Conservation (phyloP, 23 red algal species). For the Gracilariopsis chorda region DNA sequence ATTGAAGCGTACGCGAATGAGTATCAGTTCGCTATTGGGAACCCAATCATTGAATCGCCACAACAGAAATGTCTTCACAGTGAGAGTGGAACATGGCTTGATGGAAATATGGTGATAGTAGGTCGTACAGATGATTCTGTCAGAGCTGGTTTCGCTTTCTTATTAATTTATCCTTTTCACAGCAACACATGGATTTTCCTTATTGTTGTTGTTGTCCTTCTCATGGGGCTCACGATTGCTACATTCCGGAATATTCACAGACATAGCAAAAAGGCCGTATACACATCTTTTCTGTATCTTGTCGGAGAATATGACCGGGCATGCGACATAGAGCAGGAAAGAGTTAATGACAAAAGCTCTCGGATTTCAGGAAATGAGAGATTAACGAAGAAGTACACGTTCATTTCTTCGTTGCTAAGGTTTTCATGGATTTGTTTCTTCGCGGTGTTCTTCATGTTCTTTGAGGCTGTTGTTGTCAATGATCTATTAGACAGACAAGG, state of each 20-base stretch:
- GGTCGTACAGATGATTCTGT: not conserved
- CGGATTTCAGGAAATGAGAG: no score
- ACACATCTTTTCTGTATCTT: not conserved
- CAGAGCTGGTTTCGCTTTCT: not conserved
- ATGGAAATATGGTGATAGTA: conserved; percentile 1
- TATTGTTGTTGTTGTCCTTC: not conserved
- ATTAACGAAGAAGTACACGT: not conserved
- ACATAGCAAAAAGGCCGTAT: not conserved
- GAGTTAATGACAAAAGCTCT: no score
- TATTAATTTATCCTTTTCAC: not conserved
- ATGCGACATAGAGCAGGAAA: not conserved
- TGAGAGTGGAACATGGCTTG: not conserved
- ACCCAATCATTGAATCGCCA: not conserved
- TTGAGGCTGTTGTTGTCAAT: not conserved
- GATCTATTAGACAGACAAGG: not conserved
- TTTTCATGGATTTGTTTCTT: not conserved
- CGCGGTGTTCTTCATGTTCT: not conserved
- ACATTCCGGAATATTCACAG: not conserved
- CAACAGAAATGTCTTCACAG: not conserved
- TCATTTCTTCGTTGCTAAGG: not conserved
- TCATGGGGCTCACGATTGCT: not conserved
- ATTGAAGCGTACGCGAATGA: not conserved
- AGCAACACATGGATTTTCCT: not conserved
- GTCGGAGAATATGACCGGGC: not conserved
- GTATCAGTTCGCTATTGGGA: conserved; percentile 2